A percentile compares a stretch with the other conserved stretches of the same genome.
Conservation (phyloP, 2,329 filamentous ascomycete species). For the Fusarium protoensiforme region DNA sequence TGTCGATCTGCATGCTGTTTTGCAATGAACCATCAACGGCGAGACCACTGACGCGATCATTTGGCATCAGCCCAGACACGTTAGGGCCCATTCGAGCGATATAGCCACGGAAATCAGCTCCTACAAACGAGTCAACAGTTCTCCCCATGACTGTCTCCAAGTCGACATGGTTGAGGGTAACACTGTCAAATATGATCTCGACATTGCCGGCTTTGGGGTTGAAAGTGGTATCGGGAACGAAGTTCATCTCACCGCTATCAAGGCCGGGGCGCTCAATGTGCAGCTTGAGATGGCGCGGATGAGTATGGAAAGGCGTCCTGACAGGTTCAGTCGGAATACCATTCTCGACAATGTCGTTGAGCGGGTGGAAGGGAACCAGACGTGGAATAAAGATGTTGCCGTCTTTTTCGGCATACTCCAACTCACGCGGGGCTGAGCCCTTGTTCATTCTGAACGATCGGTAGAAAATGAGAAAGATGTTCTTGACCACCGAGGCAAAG, state of each 20-base stretch:
- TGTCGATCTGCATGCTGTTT: constrained; percentile 48
- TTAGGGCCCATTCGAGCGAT: constrained; percentile 49
- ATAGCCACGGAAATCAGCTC: constrained; percentile 55
- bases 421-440: constrained; percentile 45
- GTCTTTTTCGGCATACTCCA: constrained; percentile 56
- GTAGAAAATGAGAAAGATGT: constrained; percentile 42
- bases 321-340: constrained; percentile 8
- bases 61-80: constrained; percentile 46
- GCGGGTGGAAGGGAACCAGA: constrained; percentile 49
- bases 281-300: constrained; percentile 35
- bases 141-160: constrained; percentile 49
- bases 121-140: constrained; percentile 46
- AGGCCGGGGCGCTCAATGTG: constrained; percentile 42
- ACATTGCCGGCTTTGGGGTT: constrained; percentile 49
- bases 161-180: constrained; percentile 51
- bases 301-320: constrained; percentile 35
- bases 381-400: constrained; percentile 57
- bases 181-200: constrained; percentile 52
- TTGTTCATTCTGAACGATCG: constrained; percentile 33
- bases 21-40: constrained; percentile 49
- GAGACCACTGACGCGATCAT: constrained; percentile 57
- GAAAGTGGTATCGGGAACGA: constrained; percentile 24
- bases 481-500: constrained; percentile 3
- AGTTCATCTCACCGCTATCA: constrained; percentile 39
- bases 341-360: constrained; percentile 60